phyloP scores from a whole-genome alignment of 768 basidiomycete genomes.

The Tylopilus sp. region DNA sequence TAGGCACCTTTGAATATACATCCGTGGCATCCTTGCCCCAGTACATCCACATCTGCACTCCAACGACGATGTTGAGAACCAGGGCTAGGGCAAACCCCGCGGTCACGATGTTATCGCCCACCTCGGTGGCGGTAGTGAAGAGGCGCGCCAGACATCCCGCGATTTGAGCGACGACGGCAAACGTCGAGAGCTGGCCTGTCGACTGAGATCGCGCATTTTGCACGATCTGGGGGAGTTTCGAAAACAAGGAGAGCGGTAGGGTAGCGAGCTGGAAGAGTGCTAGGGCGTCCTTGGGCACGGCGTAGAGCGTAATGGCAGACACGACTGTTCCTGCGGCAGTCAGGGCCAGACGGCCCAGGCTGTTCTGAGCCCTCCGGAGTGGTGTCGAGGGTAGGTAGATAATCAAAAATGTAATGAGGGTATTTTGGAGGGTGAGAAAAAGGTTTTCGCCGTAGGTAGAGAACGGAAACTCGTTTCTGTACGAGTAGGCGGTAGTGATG shows the following conservation, averaged over 20 bases:
- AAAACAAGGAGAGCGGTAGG: constrained; percentile 86
- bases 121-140: constrained; percentile 90
- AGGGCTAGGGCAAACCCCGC: constrained; percentile 86
- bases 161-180: constrained; percentile 87
- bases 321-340: constrained; percentile 33
- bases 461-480: constrained; percentile 85
- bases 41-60: constrained; percentile 80
- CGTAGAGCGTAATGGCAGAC: constrained; percentile 41
- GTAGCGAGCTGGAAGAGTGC: constrained; percentile 78
- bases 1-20: constrained; percentile 15
- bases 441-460: constrained; percentile 97
- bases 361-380: constrained; percentile 24
- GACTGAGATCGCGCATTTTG: constrained; percentile 72
- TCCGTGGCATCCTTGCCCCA: constrained; percentile 57
- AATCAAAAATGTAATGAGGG: constrained; percentile 85
- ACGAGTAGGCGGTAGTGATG: constrained; percentile 86
- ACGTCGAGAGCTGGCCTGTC: constrained; percentile 92
- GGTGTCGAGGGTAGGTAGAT: constrained; percentile 51
- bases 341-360: constrained; percentile 29
- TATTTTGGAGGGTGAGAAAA: constrained; percentile 88
- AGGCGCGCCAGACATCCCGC: constrained; percentile 86
- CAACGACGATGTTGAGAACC: constrained; percentile 78
- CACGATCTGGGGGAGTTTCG: constrained; percentile 91
- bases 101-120: constrained; percentile 74
- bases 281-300: constrained; percentile 48